Conservation (phyloP, 2,329 filamentous ascomycete species). For the Fusarium sp. region DNA sequence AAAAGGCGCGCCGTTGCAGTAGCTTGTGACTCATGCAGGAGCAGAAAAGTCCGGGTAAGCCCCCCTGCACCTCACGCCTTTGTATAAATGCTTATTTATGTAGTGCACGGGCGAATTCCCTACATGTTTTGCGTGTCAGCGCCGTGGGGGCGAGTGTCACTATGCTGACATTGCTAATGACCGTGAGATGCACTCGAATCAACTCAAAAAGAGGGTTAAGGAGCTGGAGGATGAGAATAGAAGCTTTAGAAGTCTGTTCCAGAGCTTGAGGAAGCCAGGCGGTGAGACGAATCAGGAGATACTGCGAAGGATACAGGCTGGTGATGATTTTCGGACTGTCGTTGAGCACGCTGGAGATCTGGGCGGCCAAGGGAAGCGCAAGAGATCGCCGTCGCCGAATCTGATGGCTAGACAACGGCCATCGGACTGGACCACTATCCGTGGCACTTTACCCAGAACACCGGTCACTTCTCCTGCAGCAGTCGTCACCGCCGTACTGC, state of each 20-base stretch:
- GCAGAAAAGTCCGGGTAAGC: not conserved
- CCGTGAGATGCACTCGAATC: not conserved
- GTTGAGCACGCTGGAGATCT: fast-evolving
- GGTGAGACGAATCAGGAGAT: not conserved
- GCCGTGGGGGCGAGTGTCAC: not conserved
- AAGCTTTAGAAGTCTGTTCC: not conserved
- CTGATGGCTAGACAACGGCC: not conserved
- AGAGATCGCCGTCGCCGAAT: not conserved
- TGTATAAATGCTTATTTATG: not conserved
- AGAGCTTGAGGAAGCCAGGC: not conserved
- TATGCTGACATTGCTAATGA: not conserved
- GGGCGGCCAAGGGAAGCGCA: not conserved
- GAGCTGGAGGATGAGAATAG: not conserved
- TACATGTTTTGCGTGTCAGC: not conserved
- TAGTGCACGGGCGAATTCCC: not conserved
- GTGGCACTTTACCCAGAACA: not conserved
- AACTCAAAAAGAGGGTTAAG: not conserved
- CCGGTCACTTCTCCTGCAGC: not conserved
- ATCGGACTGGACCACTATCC: not conserved
- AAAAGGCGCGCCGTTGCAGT: not conserved
- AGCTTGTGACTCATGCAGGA: not conserved
- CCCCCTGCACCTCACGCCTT: too few relatives aligned
- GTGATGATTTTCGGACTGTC: not conserved
- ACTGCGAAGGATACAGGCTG: not conserved
- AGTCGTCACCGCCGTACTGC: not conserved